Evolutionary conservation across 2,329 filamentous ascomycete genomes (phyloP).

Genomic region (Incumbomyces lentus): DNA sequence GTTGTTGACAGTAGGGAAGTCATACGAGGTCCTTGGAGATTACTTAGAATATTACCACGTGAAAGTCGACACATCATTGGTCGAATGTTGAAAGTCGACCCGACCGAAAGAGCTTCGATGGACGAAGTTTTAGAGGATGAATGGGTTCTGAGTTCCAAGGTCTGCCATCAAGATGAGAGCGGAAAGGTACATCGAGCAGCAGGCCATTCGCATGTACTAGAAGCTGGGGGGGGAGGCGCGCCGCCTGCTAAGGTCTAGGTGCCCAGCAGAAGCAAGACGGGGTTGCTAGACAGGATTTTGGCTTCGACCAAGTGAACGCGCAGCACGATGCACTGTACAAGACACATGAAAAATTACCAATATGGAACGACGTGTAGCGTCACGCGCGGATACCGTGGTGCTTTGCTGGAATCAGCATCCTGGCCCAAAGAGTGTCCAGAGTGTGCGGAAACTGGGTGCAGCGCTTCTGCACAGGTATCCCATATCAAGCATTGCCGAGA

Average conservation of each 20-base stretch:
- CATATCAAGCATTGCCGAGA: no score
- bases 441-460: no score
- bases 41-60: slow-evolving; percentile 74
- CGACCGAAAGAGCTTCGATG: slow-evolving; percentile 71
- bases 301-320: no score
- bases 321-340: no score
- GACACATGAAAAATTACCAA: no score
- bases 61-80: slow-evolving; percentile 85
- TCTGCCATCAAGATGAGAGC: slow-evolving; percentile 69
- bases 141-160: slow-evolving; percentile 77
- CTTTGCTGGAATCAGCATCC: no score
- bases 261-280: background rate
- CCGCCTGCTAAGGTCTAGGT: slow-evolving; percentile 18
- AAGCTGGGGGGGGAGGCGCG: slow-evolving; percentile 43
- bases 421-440: no score
- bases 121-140: slow-evolving; percentile 76
- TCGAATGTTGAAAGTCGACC: slow-evolving; percentile 83
- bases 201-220: slow-evolving; percentile 75
- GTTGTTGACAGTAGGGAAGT: slow-evolving; percentile 55
- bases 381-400: no score
- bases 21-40: slow-evolving; percentile 85
- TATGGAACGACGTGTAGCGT: no score
- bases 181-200: slow-evolving; percentile 62
- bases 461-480: no score
- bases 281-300: background rate